Evolutionary conservation across 208 protist species (phyloP), one percentile per base, ranked within the genome.

Genomic region (Leishmania mexicana): DNA sequence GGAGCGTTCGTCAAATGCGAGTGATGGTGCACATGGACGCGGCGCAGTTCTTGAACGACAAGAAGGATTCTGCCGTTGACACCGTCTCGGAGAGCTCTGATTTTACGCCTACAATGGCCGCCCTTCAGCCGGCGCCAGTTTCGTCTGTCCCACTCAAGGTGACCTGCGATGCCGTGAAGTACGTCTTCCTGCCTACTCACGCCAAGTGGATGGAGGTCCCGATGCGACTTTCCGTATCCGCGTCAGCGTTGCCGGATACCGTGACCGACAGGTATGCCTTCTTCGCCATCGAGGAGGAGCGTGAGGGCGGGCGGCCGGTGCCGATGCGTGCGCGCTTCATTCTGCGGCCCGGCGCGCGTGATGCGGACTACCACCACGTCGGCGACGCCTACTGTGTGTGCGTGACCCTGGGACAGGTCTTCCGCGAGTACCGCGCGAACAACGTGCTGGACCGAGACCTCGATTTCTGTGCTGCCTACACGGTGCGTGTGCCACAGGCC

Each of bases 271-370:
- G 86, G 83, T 81, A 87, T 75, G 83, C 83, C 17, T 87, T 67
- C 78, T 94, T 89, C 60, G 47, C 81, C 31, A 86, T 94, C 53
- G 83, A 90, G 70, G 76, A 91, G 74, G 60, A 86, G 3, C 72
- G 40, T 3, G 75, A 83, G 21, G 75, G 67, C 17, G 60, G 49
- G 45, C 40, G 38, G 60, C 58, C 58, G 17, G 84, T 87, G 35
- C 84, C 80, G 28, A 90, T 90, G 81, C 81, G 92, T 40, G 91
- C 88, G 0, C 90, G 90, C 76, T 83, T 93, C 40, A 92, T 94
- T 58, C 79, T 86, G 6, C 85, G 81, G 51, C 67, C 68, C 11
- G 81, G 87, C 47, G 67, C 53, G 15, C 74, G 85, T 67, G 89
- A 90, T 11, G 53, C 78, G 31, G 85, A 92, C 68, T 85, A 88